Conservation (phyloP, 2,329 filamentous ascomycete genomes). For the Diatrype stigma region DNA sequence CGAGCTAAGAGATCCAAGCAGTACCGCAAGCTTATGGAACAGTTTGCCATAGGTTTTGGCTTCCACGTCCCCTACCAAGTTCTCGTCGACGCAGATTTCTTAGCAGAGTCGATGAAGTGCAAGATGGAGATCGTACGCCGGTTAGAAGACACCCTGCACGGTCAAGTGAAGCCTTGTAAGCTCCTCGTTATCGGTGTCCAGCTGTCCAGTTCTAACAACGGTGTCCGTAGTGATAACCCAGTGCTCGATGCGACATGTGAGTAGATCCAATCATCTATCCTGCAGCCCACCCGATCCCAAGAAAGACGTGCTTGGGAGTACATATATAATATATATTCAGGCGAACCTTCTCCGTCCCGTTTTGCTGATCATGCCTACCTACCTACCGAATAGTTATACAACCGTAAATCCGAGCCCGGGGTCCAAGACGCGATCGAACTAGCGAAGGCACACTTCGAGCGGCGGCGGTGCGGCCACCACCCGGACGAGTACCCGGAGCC, state of each 20-base stretch:
- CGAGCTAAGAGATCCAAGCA: conserved; percentile 65
- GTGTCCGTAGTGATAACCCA: conserved; percentile 64
- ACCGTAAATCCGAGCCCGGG: conserved; percentile 50
- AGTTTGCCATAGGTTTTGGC: conserved; percentile 80
- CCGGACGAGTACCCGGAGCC: conserved; percentile 68
- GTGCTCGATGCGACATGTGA: conserved; percentile 67
- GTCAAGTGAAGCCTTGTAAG: conserved; percentile 76
- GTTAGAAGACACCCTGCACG: conserved; percentile 79
- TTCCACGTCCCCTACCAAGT: conserved; percentile 96
- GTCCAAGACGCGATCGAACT: conserved; percentile 61
- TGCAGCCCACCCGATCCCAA: neutral
- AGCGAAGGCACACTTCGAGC: conserved; percentile 68
- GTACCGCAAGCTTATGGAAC: conserved; percentile 89
- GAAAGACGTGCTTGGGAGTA: no score
- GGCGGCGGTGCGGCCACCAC: conserved; percentile 74
- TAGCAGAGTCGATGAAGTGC: conserved; percentile 74
- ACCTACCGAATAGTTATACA: conserved; percentile 54
- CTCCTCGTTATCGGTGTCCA: no score
- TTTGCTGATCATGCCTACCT: neutral
- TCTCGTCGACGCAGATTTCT: conserved; percentile 79
- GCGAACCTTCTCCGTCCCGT: no score
- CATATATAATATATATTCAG: no score
- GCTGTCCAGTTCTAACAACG: conserved; percentile 2
- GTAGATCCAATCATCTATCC: neutral
- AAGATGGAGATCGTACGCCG: conserved; percentile 83